A percentile compares a stretch with the other conserved stretches of the same genome.
These are phyloP conservation scores for Epichloe elymi DNA, from an alignment of 2,329 filamentous ascomycete genomes.

Conservation along the genomic window DNA sequence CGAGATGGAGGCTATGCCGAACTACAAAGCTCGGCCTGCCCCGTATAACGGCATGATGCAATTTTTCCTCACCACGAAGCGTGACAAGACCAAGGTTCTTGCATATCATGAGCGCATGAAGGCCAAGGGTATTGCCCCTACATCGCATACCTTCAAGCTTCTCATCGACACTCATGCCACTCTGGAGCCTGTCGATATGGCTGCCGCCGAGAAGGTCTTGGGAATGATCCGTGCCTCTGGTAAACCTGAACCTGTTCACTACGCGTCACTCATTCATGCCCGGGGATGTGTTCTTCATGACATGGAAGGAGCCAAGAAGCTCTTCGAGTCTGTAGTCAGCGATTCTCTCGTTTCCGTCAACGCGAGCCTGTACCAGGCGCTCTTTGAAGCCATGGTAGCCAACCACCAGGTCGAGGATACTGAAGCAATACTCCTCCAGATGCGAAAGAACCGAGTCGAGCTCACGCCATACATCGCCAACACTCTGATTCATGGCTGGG, in stretches of 20 bases:
- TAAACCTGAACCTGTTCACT: conserved; percentile 85
- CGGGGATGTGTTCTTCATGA: conserved; percentile 91
- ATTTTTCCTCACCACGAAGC: conserved; percentile 96
- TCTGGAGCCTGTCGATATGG: conserved; percentile 80
- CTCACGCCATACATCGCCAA: conserved; percentile 98
- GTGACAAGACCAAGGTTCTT: conserved; percentile 85
- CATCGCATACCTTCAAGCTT: conserved; percentile 94
- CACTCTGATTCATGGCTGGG: conserved; percentile 95
- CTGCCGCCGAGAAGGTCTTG: conserved; percentile 72
- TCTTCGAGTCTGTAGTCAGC: conserved; percentile 70
- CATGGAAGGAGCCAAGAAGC: conserved; percentile 64
- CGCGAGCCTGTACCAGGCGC: conserved; percentile 83
- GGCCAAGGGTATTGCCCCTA: conserved; percentile 72
- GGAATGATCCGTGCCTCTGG: conserved; percentile 63
- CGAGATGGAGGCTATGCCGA: conserved; percentile 97
- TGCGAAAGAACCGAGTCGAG: conserved; percentile 61
- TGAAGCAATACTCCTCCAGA: conserved; percentile 58
- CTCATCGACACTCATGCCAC: conserved; percentile 92
- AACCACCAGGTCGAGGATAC: conserved; percentile 76
- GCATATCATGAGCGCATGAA: conserved; percentile 94
- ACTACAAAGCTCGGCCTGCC: conserved; percentile 94
- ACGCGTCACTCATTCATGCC: conserved; percentile 88
- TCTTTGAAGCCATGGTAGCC: conserved; percentile 95
- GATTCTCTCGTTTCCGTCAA: conserved; percentile 56
- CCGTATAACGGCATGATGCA: conserved; percentile 99